Evolutionary conservation across 2,329 filamentous ascomycete genomes (phyloP), one percentile per base, ranked within the genome.

Genomic region (Teratosphaeria pseudoeucalypti): DNA sequence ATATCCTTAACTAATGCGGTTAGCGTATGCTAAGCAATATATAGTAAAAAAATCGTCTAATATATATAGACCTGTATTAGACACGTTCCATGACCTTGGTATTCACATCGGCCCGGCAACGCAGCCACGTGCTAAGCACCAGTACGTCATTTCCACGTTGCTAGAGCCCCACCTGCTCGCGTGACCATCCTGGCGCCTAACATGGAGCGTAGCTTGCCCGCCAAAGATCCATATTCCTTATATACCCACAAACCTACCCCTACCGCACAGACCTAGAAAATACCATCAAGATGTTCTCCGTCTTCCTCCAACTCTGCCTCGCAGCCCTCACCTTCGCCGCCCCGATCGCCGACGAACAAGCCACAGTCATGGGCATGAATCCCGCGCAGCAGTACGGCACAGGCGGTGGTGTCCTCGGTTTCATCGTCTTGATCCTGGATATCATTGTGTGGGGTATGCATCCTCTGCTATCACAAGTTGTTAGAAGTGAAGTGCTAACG

Each of bases 371-470:
- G 9, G 72, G 70, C 14, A 71, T 74, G 7, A 73, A 71, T 57
- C 62, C 71, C 23, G 68, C 79, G 10, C 83, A 80, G 80, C 79
- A 83, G 59, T 84, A 82, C 55, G 83, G 83, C 49, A 81, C 81
- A 1, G 82, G 84, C 29, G 84, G 84, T 16, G 84, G 84, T 1
- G 77, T 86, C 39, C 55, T 85, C 6, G 84, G 84, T 1, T 81
- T 86, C 65, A 80, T 86, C 58, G 76, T 86, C 3, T 71, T 87
- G 29, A 72, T 86, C 14, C 74, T 87, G 7, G 84, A 87, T 64
- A 80, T 87, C 47, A 79, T 86, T 37, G 82, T 84, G 47, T 85
- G 81, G 70, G 78, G 84, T 86, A 76, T 32, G 82, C 77, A 0
- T 47, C 3, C 14, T 2, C 3, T n/a, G 19, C 16, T 2, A 19